Conservation (phyloP, 805 yeast genomes). For the Wickerhamomyces mucosus region DNA sequence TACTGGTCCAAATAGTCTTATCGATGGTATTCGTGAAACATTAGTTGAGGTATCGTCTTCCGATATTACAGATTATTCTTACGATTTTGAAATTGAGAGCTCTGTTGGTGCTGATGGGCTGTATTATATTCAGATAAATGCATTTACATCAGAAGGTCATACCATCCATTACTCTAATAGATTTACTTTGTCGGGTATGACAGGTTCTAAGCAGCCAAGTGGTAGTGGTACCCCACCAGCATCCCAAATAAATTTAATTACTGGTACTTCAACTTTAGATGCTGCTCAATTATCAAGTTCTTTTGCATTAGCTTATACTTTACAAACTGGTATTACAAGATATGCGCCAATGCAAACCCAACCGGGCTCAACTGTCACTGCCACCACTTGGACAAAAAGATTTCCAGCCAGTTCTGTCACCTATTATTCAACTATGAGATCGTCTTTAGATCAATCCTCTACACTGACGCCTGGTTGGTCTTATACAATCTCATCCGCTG, state of each 20-base stretch:
- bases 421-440: constrained; percentile 38
- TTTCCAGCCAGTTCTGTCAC: constrained; percentile 63
- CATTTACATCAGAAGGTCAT: constrained; percentile 30
- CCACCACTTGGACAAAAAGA: constrained; percentile 53
- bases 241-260: constrained; percentile 27
- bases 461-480: constrained; percentile 85
- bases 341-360: constrained; percentile 92
- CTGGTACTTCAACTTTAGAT: constrained; percentile 28
- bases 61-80: constrained; percentile 22
- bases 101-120: constrained; percentile 49
- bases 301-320: constrained; percentile 60
- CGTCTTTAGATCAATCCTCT: constrained; percentile 31
- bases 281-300: constrained; percentile 38
- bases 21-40: constrained; percentile 28
- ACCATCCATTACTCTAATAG: constrained; percentile 62
- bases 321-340: constrained; percentile 70
- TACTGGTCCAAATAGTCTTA: constrained; percentile 51
- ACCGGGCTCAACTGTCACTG: constrained; percentile 66
- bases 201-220: constrained; percentile 43
- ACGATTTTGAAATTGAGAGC: constrained; percentile 35
- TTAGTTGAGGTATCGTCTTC: constrained; percentile 23
- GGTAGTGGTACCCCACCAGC: constrained; percentile 36
- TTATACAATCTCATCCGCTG: constrained; percentile 50
- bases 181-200: constrained; percentile 61
- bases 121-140: constrained; percentile 64